Evolutionary conservation across 78 protist species (phyloP).

Genomic region (Anaeramoeba flamelloides): DNA sequence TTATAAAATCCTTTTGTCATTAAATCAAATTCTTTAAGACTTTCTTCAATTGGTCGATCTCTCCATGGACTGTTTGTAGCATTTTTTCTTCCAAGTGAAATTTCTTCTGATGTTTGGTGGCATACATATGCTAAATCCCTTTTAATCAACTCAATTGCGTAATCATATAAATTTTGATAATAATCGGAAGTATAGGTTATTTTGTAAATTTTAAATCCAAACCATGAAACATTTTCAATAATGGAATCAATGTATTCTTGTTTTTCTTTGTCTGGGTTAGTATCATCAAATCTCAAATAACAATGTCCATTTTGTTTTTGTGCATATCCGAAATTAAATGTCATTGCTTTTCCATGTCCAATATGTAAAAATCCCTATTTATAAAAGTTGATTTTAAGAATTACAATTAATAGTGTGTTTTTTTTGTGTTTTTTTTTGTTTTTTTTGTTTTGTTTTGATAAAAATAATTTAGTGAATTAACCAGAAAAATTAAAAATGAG

Average conservation of each 20-base stretch:
- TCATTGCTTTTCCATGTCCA: constrained; percentile 97
- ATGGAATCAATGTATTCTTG: constrained; percentile 68
- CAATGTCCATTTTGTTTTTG: background rate
- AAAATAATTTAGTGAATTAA: too few relatives aligned
- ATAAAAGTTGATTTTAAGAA: background rate
- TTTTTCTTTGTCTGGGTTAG: constrained; percentile 92
- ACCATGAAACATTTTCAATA: constrained; percentile 60
- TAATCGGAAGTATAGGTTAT: constrained; percentile 77
- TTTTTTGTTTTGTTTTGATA: background rate
- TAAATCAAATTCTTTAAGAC: constrained; percentile 52
- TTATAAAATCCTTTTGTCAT: constrained; percentile 70
- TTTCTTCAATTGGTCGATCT: constrained; percentile 76
- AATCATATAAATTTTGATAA: constrained; percentile 72
- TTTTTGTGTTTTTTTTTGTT: background rate
- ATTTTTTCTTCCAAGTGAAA: constrained; percentile 9
- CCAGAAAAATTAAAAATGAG: too few relatives aligned
- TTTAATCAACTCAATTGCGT: constrained; percentile 72
- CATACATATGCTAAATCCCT: constrained; percentile 79
- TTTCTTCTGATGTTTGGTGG: constrained; percentile 56
- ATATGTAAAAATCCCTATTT: constrained; percentile 86
- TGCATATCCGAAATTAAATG: constrained; percentile 80
- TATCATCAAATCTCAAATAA: constrained; percentile 84
- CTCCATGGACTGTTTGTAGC: constrained; percentile 58
- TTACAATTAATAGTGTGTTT: background rate
- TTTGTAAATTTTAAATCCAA: constrained; percentile 65